Percentiles rank a stretch among this genome's conserved stretches.
Conservation (phyloP, 306 rosid genomes). For the Gastrolobium villosum region DNA sequence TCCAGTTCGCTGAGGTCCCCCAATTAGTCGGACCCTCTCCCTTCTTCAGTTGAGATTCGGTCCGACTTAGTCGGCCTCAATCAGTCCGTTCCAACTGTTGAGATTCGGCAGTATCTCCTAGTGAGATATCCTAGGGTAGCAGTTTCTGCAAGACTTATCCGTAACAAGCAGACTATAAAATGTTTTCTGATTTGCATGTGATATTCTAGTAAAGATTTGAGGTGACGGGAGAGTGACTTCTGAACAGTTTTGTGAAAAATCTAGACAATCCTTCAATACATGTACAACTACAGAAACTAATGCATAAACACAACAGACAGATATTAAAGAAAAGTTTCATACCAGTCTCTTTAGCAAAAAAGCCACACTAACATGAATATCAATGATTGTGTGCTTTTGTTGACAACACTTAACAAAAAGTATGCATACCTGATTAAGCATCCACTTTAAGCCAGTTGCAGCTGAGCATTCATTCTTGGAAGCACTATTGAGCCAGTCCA, state of each 20-base stretch:
- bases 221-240: neutral
- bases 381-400: neutral
- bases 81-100: no score
- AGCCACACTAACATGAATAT: slow-evolving; percentile 15
- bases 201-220: slow-evolving; percentile 12
- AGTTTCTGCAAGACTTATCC: no score
- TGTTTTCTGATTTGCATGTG: neutral
- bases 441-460: slow-evolving; percentile 98
- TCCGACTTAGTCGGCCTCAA: no score
- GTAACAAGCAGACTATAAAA: neutral
- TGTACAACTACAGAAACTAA: slow-evolving; percentile 24
- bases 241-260: slow-evolving; percentile 19
- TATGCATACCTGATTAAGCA: slow-evolving; percentile 89
- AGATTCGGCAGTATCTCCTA: no score
- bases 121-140: no score
- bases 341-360: neutral
- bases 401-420: slow-evolving; percentile 3
- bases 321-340: slow-evolving; percentile 16
- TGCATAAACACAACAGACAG: slow-evolving; percentile 26
- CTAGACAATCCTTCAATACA: slow-evolving; percentile 8
- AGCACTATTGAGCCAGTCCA: slow-evolving; percentile 97
- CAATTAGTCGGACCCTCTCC: no score
- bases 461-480: slow-evolving; percentile 95
- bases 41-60: no score
- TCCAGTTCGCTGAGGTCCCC: no score